Conservation (phyloP, 441 rosid species). For the Populus hybrid region DNA sequence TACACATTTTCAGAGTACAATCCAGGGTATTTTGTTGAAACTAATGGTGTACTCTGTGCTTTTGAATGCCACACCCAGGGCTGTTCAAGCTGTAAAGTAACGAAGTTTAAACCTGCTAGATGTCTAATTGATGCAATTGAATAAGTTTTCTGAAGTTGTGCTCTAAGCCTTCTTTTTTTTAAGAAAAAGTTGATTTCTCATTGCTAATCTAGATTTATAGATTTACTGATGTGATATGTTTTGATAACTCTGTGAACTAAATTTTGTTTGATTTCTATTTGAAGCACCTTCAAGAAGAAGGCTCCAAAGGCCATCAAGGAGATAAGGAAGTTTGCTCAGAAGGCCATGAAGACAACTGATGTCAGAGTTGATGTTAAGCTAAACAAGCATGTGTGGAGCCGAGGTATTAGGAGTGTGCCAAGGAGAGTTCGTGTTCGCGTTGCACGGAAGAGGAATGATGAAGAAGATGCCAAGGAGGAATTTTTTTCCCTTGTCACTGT, state of each 20-base stretch:
- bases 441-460: constrained; percentile 85
- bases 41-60: neutral
- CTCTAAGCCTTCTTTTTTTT: no score
- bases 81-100: no score
- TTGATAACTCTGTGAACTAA: neutral
- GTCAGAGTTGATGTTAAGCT: constrained; percentile 87
- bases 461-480: constrained; percentile 90
- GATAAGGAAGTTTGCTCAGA: constrained; percentile 80
- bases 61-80: neutral
- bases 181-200: neutral
- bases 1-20: neutral
- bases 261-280: neutral
- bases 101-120: no score
- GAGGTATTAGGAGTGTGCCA: constrained; percentile 76
- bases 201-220: neutral
- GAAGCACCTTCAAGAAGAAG: constrained; percentile 90
- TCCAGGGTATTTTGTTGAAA: neutral
- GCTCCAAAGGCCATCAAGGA: constrained; percentile 90
- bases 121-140: no score
- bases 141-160: no score
- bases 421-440: constrained; percentile 74
- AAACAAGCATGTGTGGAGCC: constrained; percentile 88
- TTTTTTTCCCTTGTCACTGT: constrained; percentile 77
- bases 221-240: neutral
- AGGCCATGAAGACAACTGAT: constrained; percentile 74